Base-by-base conservation (phyloP, 306 rosid genomes). In the Lupinus albus region DNA sequence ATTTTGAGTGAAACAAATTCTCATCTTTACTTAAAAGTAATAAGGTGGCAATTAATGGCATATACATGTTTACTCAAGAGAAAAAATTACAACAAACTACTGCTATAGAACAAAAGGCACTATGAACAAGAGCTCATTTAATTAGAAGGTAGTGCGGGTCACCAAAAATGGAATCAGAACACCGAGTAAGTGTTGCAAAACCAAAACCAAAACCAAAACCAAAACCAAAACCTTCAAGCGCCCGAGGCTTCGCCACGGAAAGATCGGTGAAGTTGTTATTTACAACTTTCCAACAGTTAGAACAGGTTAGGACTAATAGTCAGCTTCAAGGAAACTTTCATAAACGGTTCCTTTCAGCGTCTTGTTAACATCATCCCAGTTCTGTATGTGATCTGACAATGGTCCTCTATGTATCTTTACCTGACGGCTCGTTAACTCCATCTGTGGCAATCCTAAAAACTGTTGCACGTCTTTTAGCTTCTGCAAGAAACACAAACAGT, bases 361-460 rank as follows among this genome's bases (percentile, higher is more conserved):
- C 72, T 28, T 80, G 84, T 78, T 88, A 62, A 93, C 94, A 11
- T 88, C 97, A 3, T 88, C 91, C 97, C 97, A 93, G 82, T 93
- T 90, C 71, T 55, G 77, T 64, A 90, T 73, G 78, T 88, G 91
- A 28, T 89, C 90, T 0, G 89, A 84, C 72, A 89, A 18, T 17
- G 84, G 79, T 38, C 97, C 96, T 39, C 77, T 83, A 68, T 86
- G 97, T 77, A 93, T 93, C 81, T 89, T 89, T 28, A 93, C 86
- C 63, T 93, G 97, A 38, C 85, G 85, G 78, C 98, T 93, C 15
- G 28, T 82, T 74, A 93, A 76, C 80, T 80, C 74, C 91, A 68
- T 84, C 70, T 11, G 39, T 2, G 96, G 96, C 78, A 93, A 74
- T 54, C 89, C 74, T 32, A 89, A 81, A 72, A 93, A 93, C 61